phyloP scores from a whole-genome alignment of 768 basidiomycete genomes.

The Austroboletus eburneus region DNA sequence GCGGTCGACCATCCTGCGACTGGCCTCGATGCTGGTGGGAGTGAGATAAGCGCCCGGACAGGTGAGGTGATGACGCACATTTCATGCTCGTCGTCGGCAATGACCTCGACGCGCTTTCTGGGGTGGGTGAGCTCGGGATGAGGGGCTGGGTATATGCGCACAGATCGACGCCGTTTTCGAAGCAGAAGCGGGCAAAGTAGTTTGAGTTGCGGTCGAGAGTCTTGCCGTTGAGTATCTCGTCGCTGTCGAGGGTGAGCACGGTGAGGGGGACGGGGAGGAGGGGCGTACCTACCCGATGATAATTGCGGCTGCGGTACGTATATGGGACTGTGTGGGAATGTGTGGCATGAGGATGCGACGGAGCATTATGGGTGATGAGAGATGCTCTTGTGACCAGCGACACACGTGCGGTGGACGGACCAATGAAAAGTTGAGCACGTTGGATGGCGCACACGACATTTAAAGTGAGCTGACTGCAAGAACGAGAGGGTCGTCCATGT shows the following conservation, averaged over 20 bases:
- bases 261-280: not conserved
- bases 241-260: constrained; percentile 38
- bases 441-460: constrained; percentile 24
- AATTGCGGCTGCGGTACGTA: constrained; percentile 69
- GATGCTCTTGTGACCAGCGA: constrained; percentile 7
- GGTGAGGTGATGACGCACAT: constrained; percentile 42
- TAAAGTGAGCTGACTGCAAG: too few relatives aligned
- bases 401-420: constrained; percentile 19
- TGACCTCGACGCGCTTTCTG: constrained; percentile 86
- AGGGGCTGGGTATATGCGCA: constrained; percentile 28
- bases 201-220: constrained; percentile 81
- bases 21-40: constrained; percentile 69
- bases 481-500: too few relatives aligned
- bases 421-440: constrained; percentile 22
- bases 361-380: constrained; percentile 7
- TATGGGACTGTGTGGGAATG: constrained; percentile 28
- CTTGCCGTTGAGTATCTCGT: constrained; percentile 92
- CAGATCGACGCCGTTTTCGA: constrained; percentile 82
- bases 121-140: not conserved
- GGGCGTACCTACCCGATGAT: constrained; percentile 75
- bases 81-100: constrained; percentile 86
- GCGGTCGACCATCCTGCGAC: constrained; percentile 67
- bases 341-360: constrained; percentile 11
- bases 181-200: constrained; percentile 84
- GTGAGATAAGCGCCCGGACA: not conserved